phyloP scores from a whole-genome alignment of 225 moss, liverwort and hornwort species.

The Marchantia paleacea region DNA sequence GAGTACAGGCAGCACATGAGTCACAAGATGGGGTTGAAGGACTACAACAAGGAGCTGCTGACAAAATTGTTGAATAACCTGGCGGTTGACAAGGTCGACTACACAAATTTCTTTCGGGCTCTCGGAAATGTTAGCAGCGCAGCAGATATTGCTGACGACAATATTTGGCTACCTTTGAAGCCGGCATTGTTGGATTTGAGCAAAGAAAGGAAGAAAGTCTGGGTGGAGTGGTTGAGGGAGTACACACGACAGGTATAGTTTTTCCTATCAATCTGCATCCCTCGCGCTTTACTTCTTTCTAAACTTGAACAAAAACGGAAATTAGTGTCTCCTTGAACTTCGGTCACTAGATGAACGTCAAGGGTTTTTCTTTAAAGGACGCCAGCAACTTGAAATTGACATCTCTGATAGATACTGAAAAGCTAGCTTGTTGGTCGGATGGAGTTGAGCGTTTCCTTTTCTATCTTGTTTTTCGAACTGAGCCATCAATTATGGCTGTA shows the following conservation, averaged over 20 bases:
- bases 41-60: slow-evolving; percentile 77
- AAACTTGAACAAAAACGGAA: too few relatives aligned
- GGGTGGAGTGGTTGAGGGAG: slow-evolving; percentile 88
- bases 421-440: too few relatives aligned
- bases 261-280: background rate
- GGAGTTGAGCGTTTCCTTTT: background rate
- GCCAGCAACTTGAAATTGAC: too few relatives aligned
- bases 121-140: slow-evolving; percentile 70
- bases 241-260: slow-evolving; percentile 72
- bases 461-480: background rate
- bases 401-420: too few relatives aligned
- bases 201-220: slow-evolving; percentile 83
- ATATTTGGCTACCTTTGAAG: slow-evolving; percentile 77
- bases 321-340: background rate
- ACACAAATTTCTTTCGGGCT: slow-evolving; percentile 91
- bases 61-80: slow-evolving; percentile 77
- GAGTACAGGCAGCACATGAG: slow-evolving; percentile 85
- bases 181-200: slow-evolving; percentile 79
- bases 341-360: too few relatives aligned
- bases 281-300: background rate
- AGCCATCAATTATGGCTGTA: background rate
- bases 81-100: slow-evolving; percentile 95
- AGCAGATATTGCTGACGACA: slow-evolving; percentile 55
- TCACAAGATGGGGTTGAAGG: slow-evolving; percentile 78
- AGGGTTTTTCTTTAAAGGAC: too few relatives aligned